Percentiles rank a stretch among this genome's conserved stretches.
phyloP scores from a whole-genome alignment of 495 filamentous ascomycete genomes.

The Daldinia bambusicola region DNA sequence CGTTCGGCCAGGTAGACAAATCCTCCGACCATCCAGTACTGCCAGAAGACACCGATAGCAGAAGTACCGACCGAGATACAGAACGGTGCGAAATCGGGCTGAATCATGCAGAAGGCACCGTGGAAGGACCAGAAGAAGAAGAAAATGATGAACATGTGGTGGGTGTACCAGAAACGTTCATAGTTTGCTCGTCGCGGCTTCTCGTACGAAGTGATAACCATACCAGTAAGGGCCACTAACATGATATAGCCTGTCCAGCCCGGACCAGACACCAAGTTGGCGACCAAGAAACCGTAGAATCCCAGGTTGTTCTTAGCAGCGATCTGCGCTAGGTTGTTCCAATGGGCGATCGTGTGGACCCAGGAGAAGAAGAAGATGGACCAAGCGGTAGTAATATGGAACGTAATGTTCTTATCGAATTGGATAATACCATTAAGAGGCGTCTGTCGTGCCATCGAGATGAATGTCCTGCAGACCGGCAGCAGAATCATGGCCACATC shows the following conservation, averaged over 20 bases:
- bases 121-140: constrained; percentile 86
- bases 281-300: constrained; percentile 74
- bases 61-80: constrained; percentile 68
- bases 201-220: constrained; percentile 75
- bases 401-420: constrained; percentile 84
- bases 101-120: constrained; percentile 84
- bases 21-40: constrained; percentile 81
- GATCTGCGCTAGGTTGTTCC: constrained; percentile 81
- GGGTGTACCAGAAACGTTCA: constrained; percentile 83
- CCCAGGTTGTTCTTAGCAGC: constrained; percentile 75
- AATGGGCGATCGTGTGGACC: constrained; percentile 83
- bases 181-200: constrained; percentile 75
- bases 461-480: constrained; percentile 81
- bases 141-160: constrained; percentile 81
- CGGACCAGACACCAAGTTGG: constrained; percentile 77
- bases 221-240: constrained; percentile 73
- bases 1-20: constrained; percentile 77
- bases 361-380: constrained; percentile 84
- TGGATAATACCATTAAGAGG: constrained; percentile 81
- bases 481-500: constrained; percentile 80
- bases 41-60: constrained; percentile 79
- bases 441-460: constrained; percentile 77
- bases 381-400: constrained; percentile 83
- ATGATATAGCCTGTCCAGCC: constrained; percentile 85
- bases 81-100: constrained; percentile 75